These are phyloP conservation scores for Mycena albidolilacea DNA, from an alignment of 768 basidiomycete genomes.

Conservation along the genomic window DNA sequence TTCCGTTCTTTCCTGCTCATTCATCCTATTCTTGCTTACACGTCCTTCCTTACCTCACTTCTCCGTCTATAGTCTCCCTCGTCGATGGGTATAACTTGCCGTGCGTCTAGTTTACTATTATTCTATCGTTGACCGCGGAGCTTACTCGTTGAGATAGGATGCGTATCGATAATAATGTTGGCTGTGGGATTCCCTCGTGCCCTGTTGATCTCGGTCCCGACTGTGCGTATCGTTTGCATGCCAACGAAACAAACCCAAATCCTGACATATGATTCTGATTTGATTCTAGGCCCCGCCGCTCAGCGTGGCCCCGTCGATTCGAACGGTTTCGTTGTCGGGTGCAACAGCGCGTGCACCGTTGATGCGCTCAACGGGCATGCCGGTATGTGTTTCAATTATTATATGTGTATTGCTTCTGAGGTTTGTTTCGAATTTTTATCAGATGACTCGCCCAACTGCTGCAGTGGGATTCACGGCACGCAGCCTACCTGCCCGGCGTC, in stretches of 20 bases:
- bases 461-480: conserved; percentile 47
- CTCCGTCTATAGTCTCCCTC: conserved; percentile 52
- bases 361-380: conserved; percentile 51
- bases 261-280: neutral
- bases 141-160: conserved; percentile 19
- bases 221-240: conserved; percentile 41
- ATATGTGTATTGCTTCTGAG: neutral
- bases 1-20: too few species aligned
- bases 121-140: neutral
- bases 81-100: conserved; percentile 68
- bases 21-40: too few species aligned
- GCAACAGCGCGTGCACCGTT: conserved; percentile 61
- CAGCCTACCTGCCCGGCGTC: conserved; percentile 63
- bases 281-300: too few species aligned
- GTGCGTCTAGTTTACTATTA: conserved; percentile 33
- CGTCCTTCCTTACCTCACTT: too few species aligned
- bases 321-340: conserved; percentile 53
- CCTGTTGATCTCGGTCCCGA: conserved; percentile 61
- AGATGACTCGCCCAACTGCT: conserved; percentile 45
- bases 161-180: conserved; percentile 46
- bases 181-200: conserved; percentile 59
- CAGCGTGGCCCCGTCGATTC: conserved; percentile 36
- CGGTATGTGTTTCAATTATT: conserved; percentile 54
- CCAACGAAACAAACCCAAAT: neutral
- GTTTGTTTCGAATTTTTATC: neutral